These are phyloP conservation scores for Psilocybe subaeruginosa DNA, from an alignment of 768 basidiomycete species.

Conservation along the genomic window DNA sequence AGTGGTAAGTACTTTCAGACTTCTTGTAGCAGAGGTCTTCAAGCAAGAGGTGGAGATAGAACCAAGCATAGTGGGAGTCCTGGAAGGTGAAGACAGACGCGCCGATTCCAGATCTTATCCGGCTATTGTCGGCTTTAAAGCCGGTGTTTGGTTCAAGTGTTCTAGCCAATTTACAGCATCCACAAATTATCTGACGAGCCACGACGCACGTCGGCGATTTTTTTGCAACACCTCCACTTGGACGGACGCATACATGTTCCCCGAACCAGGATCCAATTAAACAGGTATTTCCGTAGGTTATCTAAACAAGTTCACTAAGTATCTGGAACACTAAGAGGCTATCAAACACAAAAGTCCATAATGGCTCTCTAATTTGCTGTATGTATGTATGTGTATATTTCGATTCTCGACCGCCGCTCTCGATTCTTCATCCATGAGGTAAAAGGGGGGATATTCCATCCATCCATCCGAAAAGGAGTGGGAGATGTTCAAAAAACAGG, in stretches of 20 bases:
- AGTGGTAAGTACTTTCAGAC: neutral
- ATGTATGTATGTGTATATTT: neutral
- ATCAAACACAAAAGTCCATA: neutral
- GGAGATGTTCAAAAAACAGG: neutral
- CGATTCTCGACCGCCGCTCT: neutral
- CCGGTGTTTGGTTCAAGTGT: neutral
- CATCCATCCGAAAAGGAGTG: neutral
- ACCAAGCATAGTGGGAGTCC: neutral
- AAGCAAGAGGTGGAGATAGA: neutral
- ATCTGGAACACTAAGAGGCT: slow-evolving; percentile 2
- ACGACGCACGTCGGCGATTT: neutral
- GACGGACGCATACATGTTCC: no score
- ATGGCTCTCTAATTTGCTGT: neutral
- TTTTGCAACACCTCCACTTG: no score
- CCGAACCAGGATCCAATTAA: neutral
- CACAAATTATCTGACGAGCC: neutral
- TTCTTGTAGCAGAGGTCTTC: neutral
- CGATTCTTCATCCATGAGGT: neutral
- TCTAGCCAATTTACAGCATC: neutral
- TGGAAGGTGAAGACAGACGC: neutral
- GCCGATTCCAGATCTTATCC: neutral
- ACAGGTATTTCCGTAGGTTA: neutral
- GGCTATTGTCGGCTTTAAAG: neutral
- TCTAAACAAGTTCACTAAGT: neutral
- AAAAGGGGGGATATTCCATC: neutral